Base-by-base conservation (phyloP, 345 rosid species). In the Leavenworthia alabamica region DNA sequence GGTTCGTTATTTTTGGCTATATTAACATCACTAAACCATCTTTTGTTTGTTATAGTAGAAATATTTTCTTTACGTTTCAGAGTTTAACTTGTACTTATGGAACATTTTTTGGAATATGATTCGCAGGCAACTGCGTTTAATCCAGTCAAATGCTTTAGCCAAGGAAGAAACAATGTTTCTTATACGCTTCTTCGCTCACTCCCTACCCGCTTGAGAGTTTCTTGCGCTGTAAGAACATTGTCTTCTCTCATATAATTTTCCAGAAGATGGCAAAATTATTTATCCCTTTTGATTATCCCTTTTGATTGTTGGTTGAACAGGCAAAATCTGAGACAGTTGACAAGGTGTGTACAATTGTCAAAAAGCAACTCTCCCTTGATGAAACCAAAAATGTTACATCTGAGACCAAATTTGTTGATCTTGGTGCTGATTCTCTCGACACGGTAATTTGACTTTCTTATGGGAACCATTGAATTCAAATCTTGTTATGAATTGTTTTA, bases 361-460 rank as follows among this genome's bases (percentile, higher is more conserved):
- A 58, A 67, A 77, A 80, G 39, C 87, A 84, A 57, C 81, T 84
- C 67, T 82, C 87, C 5, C 33, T 84, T 42, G 4, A 73, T 6
- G 63, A 13, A 0, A 76, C 32, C 0, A n/a, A 58, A 14, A 1
- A 42, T 6, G 77, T 84, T 42, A 61, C 37, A 0, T 85, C 78
- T 2, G 71, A 35, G 2, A 73, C 90, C 39, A 77, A 68, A 26
- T 84, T 84, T 44, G 2, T 29, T 43, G 74, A 72, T 0, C 90
- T 84, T 22, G 87, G 87, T 60, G 90, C 90, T 26, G 90, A 84
- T 80, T 84, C 90, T 45, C 87, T 84, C 57, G 90, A 84, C 31
- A 80, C 85, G 70, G 90, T 84, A 32, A 29, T 10, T 29, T 8
- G n/a, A 14, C 42, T 7, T 37, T 37, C 16, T 13, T 15, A 12